Evolutionary conservation across 805 yeast species (phyloP).

Genomic region (Candida dajiaensis): DNA sequence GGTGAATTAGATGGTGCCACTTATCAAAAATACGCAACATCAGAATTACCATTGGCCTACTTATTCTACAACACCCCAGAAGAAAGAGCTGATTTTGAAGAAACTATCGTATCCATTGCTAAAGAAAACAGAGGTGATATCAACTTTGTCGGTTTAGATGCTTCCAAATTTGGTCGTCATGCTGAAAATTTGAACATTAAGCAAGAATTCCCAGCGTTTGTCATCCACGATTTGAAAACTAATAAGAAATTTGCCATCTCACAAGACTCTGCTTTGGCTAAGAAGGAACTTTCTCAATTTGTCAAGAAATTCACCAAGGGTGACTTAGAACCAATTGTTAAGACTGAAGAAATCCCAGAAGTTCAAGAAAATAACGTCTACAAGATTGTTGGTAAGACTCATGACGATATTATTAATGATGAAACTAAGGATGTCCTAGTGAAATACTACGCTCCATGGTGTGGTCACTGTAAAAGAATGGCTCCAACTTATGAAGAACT

Average conservation of each 20-base stretch:
- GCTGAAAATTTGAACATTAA: slow-evolving; percentile 80
- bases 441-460: slow-evolving; percentile 96
- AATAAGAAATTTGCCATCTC: slow-evolving; percentile 76
- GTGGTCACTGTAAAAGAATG: slow-evolving; percentile 91
- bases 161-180: slow-evolving; percentile 73
- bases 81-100: slow-evolving; percentile 52
- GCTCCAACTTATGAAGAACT: slow-evolving; percentile 87
- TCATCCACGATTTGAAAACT: slow-evolving; percentile 62
- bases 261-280: slow-evolving; percentile 50
- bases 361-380: slow-evolving; percentile 68
- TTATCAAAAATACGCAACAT: slow-evolving; percentile 65
- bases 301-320: slow-evolving; percentile 61
- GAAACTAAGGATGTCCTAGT: slow-evolving; percentile 66
- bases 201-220: slow-evolving; percentile 86
- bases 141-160: slow-evolving; percentile 87
- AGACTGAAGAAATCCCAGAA: slow-evolving; percentile 84
- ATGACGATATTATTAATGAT: slow-evolving; percentile 59
- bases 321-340: slow-evolving; percentile 62
- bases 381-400: slow-evolving; percentile 79
- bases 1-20: slow-evolving; percentile 84
- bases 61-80: slow-evolving; percentile 71
- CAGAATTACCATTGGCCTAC: slow-evolving; percentile 79
- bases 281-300: slow-evolving; percentile 51
- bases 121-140: slow-evolving; percentile 71
- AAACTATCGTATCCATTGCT: slow-evolving; percentile 56